Evolutionary conservation across 1,284 basidiomycete genomes (phyloP), one percentile per base, ranked within the genome.

Genomic region (Ustilago xerochloae): DNA sequence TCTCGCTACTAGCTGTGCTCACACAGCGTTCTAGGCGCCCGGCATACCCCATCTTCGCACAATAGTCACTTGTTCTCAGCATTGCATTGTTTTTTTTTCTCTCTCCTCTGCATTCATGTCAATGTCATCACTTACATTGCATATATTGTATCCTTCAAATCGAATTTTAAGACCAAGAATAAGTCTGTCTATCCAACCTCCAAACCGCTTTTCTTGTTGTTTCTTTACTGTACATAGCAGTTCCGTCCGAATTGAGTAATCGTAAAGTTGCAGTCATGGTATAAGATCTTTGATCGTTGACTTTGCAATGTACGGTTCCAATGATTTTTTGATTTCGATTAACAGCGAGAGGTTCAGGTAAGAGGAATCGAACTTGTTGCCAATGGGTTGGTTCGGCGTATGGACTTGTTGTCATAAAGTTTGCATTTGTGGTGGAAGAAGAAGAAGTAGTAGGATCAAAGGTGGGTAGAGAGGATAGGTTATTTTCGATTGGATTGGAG

Each of bases 371-470:
- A 4, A 81, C 80, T 55, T 83, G 81, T 43, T 81, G 80, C 81
- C 81, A 83, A 59, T 83, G 81, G 2, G 81, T 83, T 9, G 81
- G 65, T n/a, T 81, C 75, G 15, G 75, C 74, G 61, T 78, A 80
- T 0, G 81, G 81, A 24, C 65, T 72, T 22, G 81, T 83, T 24
- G 81, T 77, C 81, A 83, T 83, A 30, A 72, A 80, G 43, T 78
- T 67, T 43, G 26, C 35, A 5, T 24, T 32, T 1, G 47, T 12
- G 4, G 49, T 24, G 20, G 56, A 6, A 1, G 53, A 13, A 13
- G 30, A 16, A 6, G 58, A n/a, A 3, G 35, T 47, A 29, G 36
- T 29, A 5, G 62, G n/a, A 16, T 63, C 52, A 52, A 72, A 48
- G 46, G 69, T 72, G 30, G 64, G 70, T n/a, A 73, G 35, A 0